These are phyloP conservation scores for Sarcodon aspratus DNA, from an alignment of 768 basidiomycete species.

Conservation along the genomic window DNA sequence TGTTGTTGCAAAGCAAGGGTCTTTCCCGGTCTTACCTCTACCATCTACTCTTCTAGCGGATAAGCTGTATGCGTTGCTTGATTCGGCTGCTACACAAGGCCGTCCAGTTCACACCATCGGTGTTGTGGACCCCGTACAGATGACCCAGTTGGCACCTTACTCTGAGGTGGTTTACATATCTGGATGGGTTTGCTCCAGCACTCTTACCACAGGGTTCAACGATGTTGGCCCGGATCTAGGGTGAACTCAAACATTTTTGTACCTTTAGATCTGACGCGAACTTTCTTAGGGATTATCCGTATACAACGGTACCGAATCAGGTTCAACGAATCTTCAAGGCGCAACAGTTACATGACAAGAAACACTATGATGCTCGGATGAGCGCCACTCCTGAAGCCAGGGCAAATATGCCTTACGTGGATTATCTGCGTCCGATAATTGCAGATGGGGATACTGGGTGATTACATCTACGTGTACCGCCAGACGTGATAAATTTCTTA, in stretches of 20 bases:
- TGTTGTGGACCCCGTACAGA: conserved; percentile 87
- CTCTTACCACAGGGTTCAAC: conserved; percentile 82
- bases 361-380: conserved; percentile 83
- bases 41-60: conserved; percentile 72
- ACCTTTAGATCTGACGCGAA: neutral
- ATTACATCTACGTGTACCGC: neutral
- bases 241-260: conserved; percentile 22
- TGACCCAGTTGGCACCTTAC: conserved; percentile 86
- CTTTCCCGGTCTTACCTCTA: conserved; percentile 65
- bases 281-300: conserved; percentile 72
- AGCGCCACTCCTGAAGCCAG: conserved; percentile 50
- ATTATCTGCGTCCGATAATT: conserved; percentile 87
- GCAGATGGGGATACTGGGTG: conserved; percentile 94
- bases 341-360: conserved; percentile 87
- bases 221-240: conserved; percentile 90
- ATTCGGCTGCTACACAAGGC: conserved; percentile 46
- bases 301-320: conserved; percentile 93
- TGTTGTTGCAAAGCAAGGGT: conserved; percentile 86
- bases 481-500: conserved; percentile 3
- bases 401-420: conserved; percentile 64
- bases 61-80: conserved; percentile 68
- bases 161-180: conserved; percentile 88
- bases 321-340: conserved; percentile 87
- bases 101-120: conserved; percentile 85
- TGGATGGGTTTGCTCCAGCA: conserved; percentile 83